These are phyloP conservation scores for Cardiospermum halicacabum DNA, from an alignment of 345 rosid genomes.

Conservation along the genomic window DNA sequence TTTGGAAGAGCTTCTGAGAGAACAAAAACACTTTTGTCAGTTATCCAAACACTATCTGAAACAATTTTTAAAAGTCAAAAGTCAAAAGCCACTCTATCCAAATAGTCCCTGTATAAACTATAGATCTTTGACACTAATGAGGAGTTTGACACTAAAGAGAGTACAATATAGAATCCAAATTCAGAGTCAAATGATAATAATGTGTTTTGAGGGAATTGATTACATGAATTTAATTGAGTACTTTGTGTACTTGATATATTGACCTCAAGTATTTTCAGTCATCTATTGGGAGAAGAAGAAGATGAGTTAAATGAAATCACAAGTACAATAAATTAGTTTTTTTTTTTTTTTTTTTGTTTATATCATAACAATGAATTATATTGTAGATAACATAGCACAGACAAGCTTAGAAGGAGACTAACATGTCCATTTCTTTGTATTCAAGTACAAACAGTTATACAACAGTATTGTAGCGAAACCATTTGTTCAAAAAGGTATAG, in stretches of 20 bases:
- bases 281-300: background rate
- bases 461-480: background rate
- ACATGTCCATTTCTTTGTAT: background rate
- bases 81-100: too few relatives aligned
- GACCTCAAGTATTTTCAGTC: background rate
- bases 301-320: constrained; percentile 1
- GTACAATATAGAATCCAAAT: too few relatives aligned
- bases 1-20: too few relatives aligned
- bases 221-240: background rate
- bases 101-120: too few relatives aligned
- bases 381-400: too few relatives aligned
- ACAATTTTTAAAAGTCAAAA: too few relatives aligned
- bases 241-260: background rate
- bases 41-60: too few relatives aligned
- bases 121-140: background rate
- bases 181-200: background rate
- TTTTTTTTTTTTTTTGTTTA: too few relatives aligned
- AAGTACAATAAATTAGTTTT: too few relatives aligned
- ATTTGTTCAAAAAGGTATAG: background rate
- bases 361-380: too few relatives aligned
- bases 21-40: too few relatives aligned
- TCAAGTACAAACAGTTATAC: background rate
- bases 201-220: background rate
- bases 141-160: background rate
- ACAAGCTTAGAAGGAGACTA: background rate